phyloP scores from a whole-genome alignment of 345 rosid species.

The Jatropha curcas region DNA sequence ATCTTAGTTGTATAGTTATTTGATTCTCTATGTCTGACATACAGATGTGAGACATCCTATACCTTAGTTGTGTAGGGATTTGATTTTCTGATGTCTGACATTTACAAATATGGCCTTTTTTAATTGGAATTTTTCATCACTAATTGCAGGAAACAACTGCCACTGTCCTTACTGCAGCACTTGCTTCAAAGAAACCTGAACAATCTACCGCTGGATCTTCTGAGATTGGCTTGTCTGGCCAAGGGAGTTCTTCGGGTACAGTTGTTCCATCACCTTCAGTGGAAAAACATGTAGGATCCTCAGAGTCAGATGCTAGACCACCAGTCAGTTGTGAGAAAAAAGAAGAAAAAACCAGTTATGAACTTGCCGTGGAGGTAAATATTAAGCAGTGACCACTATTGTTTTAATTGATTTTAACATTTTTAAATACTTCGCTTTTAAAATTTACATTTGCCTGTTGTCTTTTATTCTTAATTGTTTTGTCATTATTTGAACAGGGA shows the following conservation, averaged over 20 bases:
- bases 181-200: constrained; percentile 59
- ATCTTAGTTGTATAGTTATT: constrained; percentile 1
- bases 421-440: background rate
- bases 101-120: background rate
- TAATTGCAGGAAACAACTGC: constrained; percentile 77
- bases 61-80: constrained; percentile 2
- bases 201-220: constrained; percentile 44
- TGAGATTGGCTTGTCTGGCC: constrained; percentile 31
- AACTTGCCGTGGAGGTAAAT: constrained; percentile 38
- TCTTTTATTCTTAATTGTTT: background rate
- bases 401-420: constrained; percentile 11
- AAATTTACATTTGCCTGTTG: constrained; percentile 1
- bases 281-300: constrained; percentile 28
- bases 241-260: constrained; percentile 49
- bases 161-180: constrained; percentile 66
- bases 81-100: background rate
- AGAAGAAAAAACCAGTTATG: constrained; percentile 29
- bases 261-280: constrained; percentile 35
- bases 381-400: background rate
- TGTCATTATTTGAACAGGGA: constrained; percentile 21
- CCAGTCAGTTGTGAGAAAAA: constrained; percentile 32
- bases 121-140: constrained; percentile 6
- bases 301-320: constrained; percentile 40
- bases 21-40: background rate
- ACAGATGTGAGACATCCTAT: background rate